phyloP scores from a whole-genome alignment of 192 early-diverging fungal species.

The Coemansia sp. region DNA sequence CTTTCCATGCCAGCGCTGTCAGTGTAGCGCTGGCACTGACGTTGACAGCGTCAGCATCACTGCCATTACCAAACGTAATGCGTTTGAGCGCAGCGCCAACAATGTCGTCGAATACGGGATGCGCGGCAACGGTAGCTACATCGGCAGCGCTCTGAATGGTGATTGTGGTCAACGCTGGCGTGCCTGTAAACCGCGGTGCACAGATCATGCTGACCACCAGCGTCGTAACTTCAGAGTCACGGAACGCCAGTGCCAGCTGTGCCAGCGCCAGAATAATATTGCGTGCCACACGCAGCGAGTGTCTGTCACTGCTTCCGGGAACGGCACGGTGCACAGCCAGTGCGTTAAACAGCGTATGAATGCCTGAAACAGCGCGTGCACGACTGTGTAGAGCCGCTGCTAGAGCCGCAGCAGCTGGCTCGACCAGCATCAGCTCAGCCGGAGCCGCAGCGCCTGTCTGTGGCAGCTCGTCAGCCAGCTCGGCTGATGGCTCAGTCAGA shows the following conservation, averaged over 20 bases:
- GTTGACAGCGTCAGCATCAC: conserved; percentile 16
- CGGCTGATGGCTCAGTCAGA: conserved; percentile 29
- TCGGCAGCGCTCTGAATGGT: conserved; percentile 61
- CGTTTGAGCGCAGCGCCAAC: conserved; percentile 44
- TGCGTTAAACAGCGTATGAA: conserved; percentile 43
- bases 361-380: conserved; percentile 19
- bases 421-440: conserved; percentile 20
- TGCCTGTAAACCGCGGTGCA: conserved; percentile 58
- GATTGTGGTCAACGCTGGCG: conserved; percentile 50
- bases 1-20: conserved; percentile 19
- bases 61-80: conserved; percentile 24
- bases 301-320: conserved; percentile 2
- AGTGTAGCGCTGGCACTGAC: conserved; percentile 24
- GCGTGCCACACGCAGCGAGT: conserved; percentile 33
- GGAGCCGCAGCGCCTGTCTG: conserved; percentile 5
- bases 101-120: conserved; percentile 61
- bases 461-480: conserved; percentile 19
- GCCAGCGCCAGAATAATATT: conserved; percentile 41
- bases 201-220: conserved; percentile 66
- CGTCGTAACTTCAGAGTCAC: conserved; percentile 56
- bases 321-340: conserved; percentile 24
- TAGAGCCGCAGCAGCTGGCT: conserved; percentile 37
- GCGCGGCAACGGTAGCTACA: conserved; percentile 61
- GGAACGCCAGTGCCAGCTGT: conserved; percentile 25
- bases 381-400: conserved; percentile 11